Conservation (phyloP, 352 stramenopile genomes). For the Globisporangium nagaii region DNA sequence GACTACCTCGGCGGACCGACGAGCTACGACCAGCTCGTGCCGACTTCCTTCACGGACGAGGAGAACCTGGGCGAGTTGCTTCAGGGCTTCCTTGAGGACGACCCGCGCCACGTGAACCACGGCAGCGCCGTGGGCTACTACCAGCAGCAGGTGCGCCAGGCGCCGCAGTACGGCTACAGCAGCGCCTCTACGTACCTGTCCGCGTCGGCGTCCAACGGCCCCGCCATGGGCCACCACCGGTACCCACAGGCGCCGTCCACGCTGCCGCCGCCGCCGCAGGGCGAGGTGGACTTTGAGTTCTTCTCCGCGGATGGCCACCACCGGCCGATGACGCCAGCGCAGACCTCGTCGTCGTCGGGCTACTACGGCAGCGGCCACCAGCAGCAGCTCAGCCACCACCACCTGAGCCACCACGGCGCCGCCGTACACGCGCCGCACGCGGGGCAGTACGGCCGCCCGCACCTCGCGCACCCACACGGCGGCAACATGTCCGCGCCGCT, state of each 20-base stretch:
- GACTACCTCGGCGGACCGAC: slow-evolving; percentile 14
- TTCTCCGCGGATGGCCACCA: slow-evolving; percentile 13
- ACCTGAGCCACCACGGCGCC: neutral
- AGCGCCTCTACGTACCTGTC: too few relatives aligned
- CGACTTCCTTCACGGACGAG: slow-evolving; percentile 49
- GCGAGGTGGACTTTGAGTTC: slow-evolving; percentile 25
- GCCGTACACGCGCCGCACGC: neutral
- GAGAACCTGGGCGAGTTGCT: slow-evolving; percentile 65
- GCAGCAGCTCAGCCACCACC: neutral
- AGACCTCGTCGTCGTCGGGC: neutral
- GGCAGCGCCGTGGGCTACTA: too few relatives aligned
- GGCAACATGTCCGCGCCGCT: slow-evolving; percentile 10
- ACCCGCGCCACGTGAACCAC: slow-evolving; percentile 23
- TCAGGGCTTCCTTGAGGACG: slow-evolving; percentile 68
- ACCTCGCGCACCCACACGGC: slow-evolving; percentile 11
- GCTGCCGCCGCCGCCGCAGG: slow-evolving; percentile 10
- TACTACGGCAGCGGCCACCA: neutral
- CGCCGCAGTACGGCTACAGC: slow-evolving; percentile 3
- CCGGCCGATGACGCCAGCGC: neutral
- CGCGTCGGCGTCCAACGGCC: slow-evolving; percentile 2
- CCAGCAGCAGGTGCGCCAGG: slow-evolving; percentile 9
- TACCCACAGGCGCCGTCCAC: slow-evolving; percentile 14
- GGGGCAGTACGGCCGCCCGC: slow-evolving; percentile 7
- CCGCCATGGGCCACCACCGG: slow-evolving; percentile 7
- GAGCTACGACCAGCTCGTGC: slow-evolving; percentile 54